phyloP scores from a whole-genome alignment of 2,329 filamentous ascomycete species.

The Keithomyces neogunnii region DNA sequence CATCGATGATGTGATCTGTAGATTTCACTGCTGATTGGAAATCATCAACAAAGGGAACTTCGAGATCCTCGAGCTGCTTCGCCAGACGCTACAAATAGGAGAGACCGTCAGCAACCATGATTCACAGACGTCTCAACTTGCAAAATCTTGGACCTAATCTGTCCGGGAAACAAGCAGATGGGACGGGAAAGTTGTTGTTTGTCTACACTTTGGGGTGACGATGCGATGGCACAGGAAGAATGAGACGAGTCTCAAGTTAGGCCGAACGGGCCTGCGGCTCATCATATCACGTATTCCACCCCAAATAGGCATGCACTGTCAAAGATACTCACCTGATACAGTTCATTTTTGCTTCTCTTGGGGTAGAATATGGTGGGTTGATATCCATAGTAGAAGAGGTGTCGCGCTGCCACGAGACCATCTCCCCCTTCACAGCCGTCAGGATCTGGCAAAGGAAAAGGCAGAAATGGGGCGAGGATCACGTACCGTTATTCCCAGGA shows the following conservation, averaged over 20 bases:
- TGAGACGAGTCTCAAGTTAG: no score
- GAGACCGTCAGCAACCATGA: constrained; percentile 16
- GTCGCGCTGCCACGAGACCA: constrained; percentile 86
- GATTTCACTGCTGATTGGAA: constrained; percentile 58
- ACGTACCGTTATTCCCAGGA: constrained; percentile 61
- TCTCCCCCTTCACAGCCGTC: constrained; percentile 63
- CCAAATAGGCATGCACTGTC: background rate
- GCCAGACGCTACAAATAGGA: constrained; percentile 55
- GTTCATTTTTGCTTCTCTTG: constrained; percentile 80
- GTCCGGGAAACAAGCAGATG: no score
- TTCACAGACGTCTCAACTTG: background rate
- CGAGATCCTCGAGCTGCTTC: constrained; percentile 76
- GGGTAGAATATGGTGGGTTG: constrained; percentile 84
- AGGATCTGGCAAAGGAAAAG: background rate
- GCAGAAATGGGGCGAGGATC: background rate
- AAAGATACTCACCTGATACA: constrained; percentile 60
- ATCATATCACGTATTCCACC: background rate
- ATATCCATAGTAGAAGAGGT: constrained; percentile 89
- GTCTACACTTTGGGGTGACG: no score
- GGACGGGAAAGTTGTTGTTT: no score
- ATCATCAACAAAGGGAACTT: constrained; percentile 76
- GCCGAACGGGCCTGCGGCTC: background rate
- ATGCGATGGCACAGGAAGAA: no score
- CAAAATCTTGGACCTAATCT: no score
- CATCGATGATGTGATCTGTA: constrained; percentile 79